These are phyloP conservation scores for Kuraishia floccosa DNA, from an alignment of 805 yeast species.

Conservation along the genomic window DNA sequence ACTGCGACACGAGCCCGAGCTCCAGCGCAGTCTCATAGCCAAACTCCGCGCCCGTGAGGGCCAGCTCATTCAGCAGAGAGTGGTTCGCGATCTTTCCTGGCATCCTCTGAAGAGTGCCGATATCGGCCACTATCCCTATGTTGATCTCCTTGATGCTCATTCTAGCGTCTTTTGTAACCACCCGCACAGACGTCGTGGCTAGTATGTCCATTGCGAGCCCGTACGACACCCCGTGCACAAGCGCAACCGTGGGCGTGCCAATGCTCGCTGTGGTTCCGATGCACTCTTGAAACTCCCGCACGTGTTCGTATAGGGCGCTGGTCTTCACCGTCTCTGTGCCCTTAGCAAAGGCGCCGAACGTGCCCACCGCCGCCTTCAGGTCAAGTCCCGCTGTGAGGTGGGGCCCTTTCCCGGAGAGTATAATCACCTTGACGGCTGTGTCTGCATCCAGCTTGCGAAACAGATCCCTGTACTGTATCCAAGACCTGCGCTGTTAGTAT, in stretches of 20 bases:
- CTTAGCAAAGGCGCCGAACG: slow-evolving; percentile 6
- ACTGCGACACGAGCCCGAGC: slow-evolving; percentile 35
- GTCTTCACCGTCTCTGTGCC: slow-evolving; percentile 12
- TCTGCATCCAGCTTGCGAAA: slow-evolving; percentile 32
- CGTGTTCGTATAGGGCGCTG: slow-evolving; percentile 20
- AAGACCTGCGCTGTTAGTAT: slow-evolving; percentile 20
- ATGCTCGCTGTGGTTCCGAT: slow-evolving; percentile 36
- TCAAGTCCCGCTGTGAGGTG: slow-evolving; percentile 62
- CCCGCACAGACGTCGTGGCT: slow-evolving; percentile 44
- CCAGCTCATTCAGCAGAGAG: slow-evolving; percentile 47
- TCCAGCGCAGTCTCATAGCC: slow-evolving; percentile 39
- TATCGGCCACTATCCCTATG: slow-evolving; percentile 69
- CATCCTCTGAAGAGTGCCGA: slow-evolving; percentile 64
- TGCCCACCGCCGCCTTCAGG: slow-evolving; percentile 20
- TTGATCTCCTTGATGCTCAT: slow-evolving; percentile 60
- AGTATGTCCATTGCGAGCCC: slow-evolving; percentile 67
- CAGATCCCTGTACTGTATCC: slow-evolving; percentile 43
- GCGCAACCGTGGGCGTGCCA: slow-evolving; percentile 51
- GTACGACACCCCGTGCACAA: slow-evolving; percentile 49
- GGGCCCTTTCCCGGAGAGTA: slow-evolving; percentile 43
- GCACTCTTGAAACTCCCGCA: slow-evolving; percentile 48
- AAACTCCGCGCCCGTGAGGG: slow-evolving; percentile 51
- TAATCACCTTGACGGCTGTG: slow-evolving; percentile 36
- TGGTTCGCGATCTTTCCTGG: slow-evolving; percentile 40
- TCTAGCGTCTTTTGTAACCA: slow-evolving; percentile 37